Conservation (phyloP, 768 basidiomycete genomes). For the Boletus barrowsii region DNA sequence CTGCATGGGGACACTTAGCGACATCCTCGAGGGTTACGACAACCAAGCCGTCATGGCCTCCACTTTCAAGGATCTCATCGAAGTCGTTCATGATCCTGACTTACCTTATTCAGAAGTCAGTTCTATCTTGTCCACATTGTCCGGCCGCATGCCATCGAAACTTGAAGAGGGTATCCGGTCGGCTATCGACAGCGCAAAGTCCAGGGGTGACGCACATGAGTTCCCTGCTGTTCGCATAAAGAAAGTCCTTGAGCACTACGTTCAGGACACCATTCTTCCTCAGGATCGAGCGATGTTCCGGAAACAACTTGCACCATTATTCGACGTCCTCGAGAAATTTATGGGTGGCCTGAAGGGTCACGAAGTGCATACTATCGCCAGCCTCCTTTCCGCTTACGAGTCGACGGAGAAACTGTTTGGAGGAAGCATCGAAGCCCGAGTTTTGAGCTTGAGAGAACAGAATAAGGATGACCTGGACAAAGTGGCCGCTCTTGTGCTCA, state of each 20-base stretch:
- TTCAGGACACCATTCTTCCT: constrained; percentile 75
- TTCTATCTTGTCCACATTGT: constrained; percentile 81
- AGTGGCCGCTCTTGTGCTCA: constrained; percentile 82
- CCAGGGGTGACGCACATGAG: constrained; percentile 71
- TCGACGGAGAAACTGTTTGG: constrained; percentile 90
- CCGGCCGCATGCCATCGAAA: constrained; percentile 89
- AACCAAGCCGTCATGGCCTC: constrained; percentile 88
- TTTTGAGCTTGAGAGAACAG: constrained; percentile 86
- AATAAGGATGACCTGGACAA: constrained; percentile 90
- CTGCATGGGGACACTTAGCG: constrained; percentile 73
- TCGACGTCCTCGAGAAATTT: constrained; percentile 77
- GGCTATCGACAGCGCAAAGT: constrained; percentile 70
- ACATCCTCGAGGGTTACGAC: constrained; percentile 95
- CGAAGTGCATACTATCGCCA: constrained; percentile 75
- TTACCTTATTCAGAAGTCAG: constrained; percentile 85
- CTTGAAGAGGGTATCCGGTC: constrained; percentile 84
- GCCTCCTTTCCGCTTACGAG: constrained; percentile 74
- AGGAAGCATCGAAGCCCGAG: constrained; percentile 89
- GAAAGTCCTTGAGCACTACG: constrained; percentile 81
- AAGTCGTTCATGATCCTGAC: constrained; percentile 77
- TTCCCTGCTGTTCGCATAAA: constrained; percentile 88
- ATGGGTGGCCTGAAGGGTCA: constrained; percentile 81
- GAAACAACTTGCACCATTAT: constrained; percentile 63
- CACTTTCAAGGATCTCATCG: constrained; percentile 83
- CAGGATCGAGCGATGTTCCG: constrained; percentile 82